A percentile compares a stretch with the other conserved stretches of the same genome.
phyloP scores from a whole-genome alignment of 805 yeast species.

The Yamadazyma takamatsuzukensis region DNA sequence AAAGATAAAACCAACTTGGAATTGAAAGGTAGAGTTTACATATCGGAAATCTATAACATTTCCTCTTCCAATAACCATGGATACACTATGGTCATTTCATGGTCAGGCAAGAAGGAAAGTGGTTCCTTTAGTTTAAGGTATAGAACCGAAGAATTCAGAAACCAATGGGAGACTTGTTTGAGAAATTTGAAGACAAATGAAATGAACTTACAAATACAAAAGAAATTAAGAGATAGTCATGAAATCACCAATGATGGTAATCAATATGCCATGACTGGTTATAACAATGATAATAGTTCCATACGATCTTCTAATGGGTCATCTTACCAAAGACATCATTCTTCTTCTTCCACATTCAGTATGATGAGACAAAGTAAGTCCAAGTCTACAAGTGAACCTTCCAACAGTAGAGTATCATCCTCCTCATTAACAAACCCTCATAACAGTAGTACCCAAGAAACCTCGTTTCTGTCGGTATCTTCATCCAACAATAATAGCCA shows the following conservation, averaged over 20 bases:
- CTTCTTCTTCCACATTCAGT: constrained; percentile 40
- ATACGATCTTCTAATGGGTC: constrained; percentile 26
- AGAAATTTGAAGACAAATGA: constrained; percentile 44
- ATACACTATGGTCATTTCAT: constrained; percentile 61
- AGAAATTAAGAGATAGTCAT: constrained; percentile 33
- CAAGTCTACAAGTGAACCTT: constrained; percentile 18
- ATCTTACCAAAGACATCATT: constrained; percentile 32
- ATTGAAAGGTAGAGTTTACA: constrained; percentile 77
- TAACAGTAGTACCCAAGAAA: constrained; percentile 13
- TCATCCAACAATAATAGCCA: constrained; percentile 10
- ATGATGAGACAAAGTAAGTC: constrained; percentile 36
- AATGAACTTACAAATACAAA: constrained; percentile 36
- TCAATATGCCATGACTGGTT: constrained; percentile 8
- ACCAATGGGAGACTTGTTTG: constrained; percentile 76
- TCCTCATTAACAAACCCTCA: constrained; percentile 13
- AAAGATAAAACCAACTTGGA: constrained; percentile 39
- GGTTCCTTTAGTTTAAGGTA: constrained; percentile 83
- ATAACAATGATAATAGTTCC: constrained; percentile 17
- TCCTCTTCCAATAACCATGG: constrained; percentile 38
- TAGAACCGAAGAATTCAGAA: constrained; percentile 76
- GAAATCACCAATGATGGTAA: constrained; percentile 9
- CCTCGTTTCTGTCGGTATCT: constrained; percentile 13
- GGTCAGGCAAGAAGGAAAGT: constrained; percentile 85
- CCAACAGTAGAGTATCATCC: constrained; percentile 15
- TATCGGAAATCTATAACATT: constrained; percentile 54